A percentile compares a stretch with the other conserved stretches of the same genome.
These are phyloP conservation scores for Beauveria scarabaeidicola DNA, from an alignment of 2,329 filamentous ascomycete genomes.

Conservation along the genomic window DNA sequence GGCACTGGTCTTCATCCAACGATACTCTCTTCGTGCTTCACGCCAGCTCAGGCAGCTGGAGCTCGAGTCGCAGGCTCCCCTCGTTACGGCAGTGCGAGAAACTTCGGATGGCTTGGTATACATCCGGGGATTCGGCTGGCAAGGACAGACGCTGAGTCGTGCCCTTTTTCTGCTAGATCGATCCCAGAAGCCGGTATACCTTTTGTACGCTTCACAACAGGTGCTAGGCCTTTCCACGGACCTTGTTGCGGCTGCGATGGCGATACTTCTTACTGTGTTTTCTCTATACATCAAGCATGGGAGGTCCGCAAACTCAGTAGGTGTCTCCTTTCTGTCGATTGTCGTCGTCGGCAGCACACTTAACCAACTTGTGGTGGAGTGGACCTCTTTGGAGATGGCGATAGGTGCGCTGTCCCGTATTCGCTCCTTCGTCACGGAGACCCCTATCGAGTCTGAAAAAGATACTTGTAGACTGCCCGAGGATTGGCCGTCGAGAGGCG, in stretches of 20 bases:
- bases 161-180: neutral
- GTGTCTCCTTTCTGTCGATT: neutral
- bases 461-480: neutral
- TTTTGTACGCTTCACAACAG: neutral
- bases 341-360: neutral
- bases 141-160: rapidly evolving
- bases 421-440: neutral
- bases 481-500: neutral
- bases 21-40: slow-evolving; percentile 1
- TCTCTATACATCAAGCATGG: neutral
- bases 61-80: neutral
- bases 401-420: neutral
- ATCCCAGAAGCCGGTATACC: neutral
- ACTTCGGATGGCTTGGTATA: neutral
- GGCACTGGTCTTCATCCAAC: neutral
- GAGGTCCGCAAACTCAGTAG: neutral
- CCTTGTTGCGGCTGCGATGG: neutral
- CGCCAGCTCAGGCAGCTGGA: neutral
- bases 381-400: neutral
- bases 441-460: neutral
- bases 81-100: neutral
- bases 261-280: neutral
- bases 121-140: neutral
- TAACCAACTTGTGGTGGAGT: neutral
- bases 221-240: neutral